A percentile compares a stretch with the other conserved stretches of the same genome.
phyloP scores from a whole-genome alignment of 192 early-diverging fungal species.

The Coemansia sp. region DNA sequence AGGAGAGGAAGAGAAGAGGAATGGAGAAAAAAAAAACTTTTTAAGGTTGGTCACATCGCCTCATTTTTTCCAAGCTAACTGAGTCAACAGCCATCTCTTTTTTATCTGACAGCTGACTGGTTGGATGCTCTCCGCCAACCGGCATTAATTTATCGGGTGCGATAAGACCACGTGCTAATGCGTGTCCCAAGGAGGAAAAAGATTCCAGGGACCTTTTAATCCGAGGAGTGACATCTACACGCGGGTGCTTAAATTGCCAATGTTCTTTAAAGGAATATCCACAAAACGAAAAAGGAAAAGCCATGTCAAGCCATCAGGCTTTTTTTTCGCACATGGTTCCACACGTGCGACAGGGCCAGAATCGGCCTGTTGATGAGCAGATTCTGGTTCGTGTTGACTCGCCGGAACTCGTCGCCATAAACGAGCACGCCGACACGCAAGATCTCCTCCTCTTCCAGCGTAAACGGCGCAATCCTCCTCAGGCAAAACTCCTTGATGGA shows the following conservation, averaged over 20 bases:
- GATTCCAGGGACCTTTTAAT: not conserved
- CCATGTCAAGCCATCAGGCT: not conserved
- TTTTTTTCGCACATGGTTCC: conserved; percentile 29
- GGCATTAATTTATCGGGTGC: not conserved
- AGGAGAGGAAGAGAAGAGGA: too few relatives aligned
- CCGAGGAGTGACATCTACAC: not conserved
- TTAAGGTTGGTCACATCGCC: not conserved
- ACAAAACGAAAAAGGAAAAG: not conserved
- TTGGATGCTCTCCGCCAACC: not conserved
- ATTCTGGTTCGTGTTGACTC: conserved; percentile 27
- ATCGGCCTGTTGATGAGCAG: conserved; percentile 43
- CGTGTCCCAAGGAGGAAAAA: not conserved
- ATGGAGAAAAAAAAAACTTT: not conserved
- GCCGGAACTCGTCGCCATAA: conserved; percentile 50
- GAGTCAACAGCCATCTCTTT: not conserved
- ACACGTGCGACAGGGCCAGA: conserved; percentile 46
- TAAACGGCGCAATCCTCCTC: conserved; percentile 49
- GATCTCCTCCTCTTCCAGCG: conserved; percentile 54
- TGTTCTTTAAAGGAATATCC: not conserved
- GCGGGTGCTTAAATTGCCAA: conserved; percentile 7
- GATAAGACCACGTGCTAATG: not conserved
- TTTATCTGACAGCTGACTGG: not conserved
- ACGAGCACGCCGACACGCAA: conserved; percentile 40
- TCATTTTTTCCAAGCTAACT: too few relatives aligned
- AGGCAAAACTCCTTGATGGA: conserved; percentile 52